Percentiles rank a stretch among this genome's conserved stretches.
Conservation (phyloP, 2,329 filamentous ascomycete species). For the Cryoendolithus antarcticus region DNA sequence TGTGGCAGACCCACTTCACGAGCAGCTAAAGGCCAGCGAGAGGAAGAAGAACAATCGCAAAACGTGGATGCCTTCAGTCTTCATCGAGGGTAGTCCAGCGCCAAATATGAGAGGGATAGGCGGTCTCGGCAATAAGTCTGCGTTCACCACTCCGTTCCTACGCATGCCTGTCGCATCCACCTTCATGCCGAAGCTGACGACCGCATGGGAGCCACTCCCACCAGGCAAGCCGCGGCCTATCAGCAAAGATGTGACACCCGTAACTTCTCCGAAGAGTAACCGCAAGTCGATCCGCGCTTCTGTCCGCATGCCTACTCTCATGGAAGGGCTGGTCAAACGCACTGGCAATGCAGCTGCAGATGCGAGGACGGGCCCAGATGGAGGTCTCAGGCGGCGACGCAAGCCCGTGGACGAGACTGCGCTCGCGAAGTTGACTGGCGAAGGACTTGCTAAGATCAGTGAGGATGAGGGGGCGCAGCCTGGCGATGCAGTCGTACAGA, state of each 20-base stretch:
- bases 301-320: constrained; percentile 5
- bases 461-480: neutral
- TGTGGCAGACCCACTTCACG: constrained; percentile 16
- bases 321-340: constrained; percentile 12
- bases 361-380: constrained; percentile 3
- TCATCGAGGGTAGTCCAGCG: constrained; percentile 14
- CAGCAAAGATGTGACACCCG: neutral
- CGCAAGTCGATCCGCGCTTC: neutral
- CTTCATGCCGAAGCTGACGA: neutral
- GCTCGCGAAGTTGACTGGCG: neutral
- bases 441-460: neutral
- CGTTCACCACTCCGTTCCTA: constrained; percentile 13
- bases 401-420: neutral
- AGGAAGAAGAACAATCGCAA: constrained; percentile 11
- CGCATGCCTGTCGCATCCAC: constrained; percentile 3
- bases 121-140: constrained; percentile 8
- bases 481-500: constrained; percentile 4
- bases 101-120: constrained; percentile 12
- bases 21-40: constrained; percentile 16
- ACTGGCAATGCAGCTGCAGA: constrained; percentile 11
- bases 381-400: constrained; percentile 3
- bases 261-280: constrained; percentile 2
- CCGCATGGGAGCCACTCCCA: constrained; percentile 2
- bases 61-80: constrained; percentile 17
- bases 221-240: neutral